A percentile compares a stretch with the other conserved stretches of the same genome.
Conservation (phyloP, 2,329 filamentous ascomycete species). For the Ilyonectria robusta region DNA sequence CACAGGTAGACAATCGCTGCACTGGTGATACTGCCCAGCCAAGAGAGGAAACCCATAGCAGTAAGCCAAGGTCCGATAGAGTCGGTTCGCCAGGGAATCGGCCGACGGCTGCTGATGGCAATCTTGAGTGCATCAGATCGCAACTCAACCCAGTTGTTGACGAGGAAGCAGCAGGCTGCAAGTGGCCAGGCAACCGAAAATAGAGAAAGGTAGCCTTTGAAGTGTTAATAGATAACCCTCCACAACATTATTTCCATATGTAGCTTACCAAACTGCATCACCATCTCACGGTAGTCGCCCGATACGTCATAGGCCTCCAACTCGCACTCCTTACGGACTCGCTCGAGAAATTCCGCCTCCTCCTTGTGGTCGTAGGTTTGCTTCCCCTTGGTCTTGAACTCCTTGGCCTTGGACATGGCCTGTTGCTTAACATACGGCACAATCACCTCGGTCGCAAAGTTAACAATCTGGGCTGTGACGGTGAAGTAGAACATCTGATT, state of each 20-base stretch:
- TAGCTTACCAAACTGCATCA: constrained; percentile 78
- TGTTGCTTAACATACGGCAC: constrained; percentile 88
- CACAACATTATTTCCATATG: neutral
- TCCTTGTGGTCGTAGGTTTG: constrained; percentile 77
- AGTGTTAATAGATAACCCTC: constrained; percentile 19
- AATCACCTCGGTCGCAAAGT: constrained; percentile 86
- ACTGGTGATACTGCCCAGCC: constrained; percentile 91
- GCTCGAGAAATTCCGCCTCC: constrained; percentile 83
- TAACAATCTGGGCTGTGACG: constrained; percentile 92
- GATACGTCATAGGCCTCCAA: constrained; percentile 91
- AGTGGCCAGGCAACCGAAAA: constrained; percentile 97
- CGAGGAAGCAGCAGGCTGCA: constrained; percentile 88
- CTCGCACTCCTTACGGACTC: constrained; percentile 86
- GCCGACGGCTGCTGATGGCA: constrained; percentile 88
- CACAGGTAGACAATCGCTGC: constrained; percentile 93
- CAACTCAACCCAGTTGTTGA: constrained; percentile 97
- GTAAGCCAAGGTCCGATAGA: constrained; percentile 95
- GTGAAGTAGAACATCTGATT: constrained; percentile 97
- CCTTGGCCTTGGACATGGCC: constrained; percentile 83
- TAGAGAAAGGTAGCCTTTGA: constrained; percentile 83
- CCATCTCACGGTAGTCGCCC: constrained; percentile 92
- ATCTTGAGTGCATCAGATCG: constrained; percentile 96
- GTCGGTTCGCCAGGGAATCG: constrained; percentile 90
- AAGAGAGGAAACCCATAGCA: constrained; percentile 89
- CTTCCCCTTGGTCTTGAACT: constrained; percentile 74